Base-by-base conservation (phyloP, 768 basidiomycete genomes). In the Serendipita vermifera region DNA sequence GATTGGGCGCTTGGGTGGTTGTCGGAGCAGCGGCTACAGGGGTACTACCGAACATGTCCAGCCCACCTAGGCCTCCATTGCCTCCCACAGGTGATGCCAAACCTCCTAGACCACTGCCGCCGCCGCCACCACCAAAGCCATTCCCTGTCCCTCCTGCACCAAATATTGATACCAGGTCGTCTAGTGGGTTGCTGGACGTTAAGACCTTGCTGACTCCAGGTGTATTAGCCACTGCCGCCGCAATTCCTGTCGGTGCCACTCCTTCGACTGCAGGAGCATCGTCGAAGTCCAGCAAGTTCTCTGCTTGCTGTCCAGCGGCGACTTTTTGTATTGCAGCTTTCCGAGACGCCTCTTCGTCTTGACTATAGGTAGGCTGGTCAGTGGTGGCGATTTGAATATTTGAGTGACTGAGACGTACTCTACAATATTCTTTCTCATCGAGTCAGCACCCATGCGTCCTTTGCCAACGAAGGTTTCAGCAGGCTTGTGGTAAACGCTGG, bases 401-500 rank as follows among this genome's bases (percentile, higher is more conserved):
- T 55, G 22, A 40, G 24, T 53, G 24, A 54, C 46, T 57, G 27
- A 57, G 1, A 72, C 82, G 33, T 58, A 83, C 82, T 83, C 83
- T 55, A 68, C 62, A 56, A 73, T 79, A 68, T 76, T 83, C 62
- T 75, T 73, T 60, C 81, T 79, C 62, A 93, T 73, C 4, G 85
- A 74, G 62, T 92, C 89, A 0, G 82, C 87, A 5, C 90, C 85
- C 57, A 97, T 75, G 46, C 93, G 77, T 5, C 96, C 94, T 61
- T 82, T 81, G 0, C 94, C 96, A 56, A 99, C 80, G 64, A 99
- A 99, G 0, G 96, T 97, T 66, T 91, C 88, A 33, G 82, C 83
- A 0, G 96, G 96, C 68, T 96, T 97, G 72, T 99, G 96, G 66
- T 99, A 99, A 2, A 94, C 91, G 65, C 91, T 94, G 3, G 91